Percentiles rank a stretch among this genome's conserved stretches.
Conservation (phyloP, 73 alveolate species). For the Uronychia setigera region DNA sequence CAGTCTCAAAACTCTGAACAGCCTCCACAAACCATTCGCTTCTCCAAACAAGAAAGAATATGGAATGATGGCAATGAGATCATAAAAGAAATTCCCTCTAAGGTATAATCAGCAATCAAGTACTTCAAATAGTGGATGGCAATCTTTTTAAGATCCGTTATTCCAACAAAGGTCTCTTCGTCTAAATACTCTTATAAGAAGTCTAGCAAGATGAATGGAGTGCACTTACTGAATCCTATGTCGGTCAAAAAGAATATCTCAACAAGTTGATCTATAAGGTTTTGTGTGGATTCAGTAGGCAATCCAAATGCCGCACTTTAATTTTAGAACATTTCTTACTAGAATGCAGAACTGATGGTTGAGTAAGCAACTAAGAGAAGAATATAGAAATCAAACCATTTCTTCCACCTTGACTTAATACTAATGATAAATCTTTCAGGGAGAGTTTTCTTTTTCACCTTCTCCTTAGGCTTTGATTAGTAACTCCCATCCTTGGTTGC, state of each 20-base stretch:
- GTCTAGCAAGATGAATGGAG: constrained; percentile 2
- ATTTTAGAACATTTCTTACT: constrained; percentile 12
- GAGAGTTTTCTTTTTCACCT: not conserved
- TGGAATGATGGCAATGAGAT: constrained; percentile 40
- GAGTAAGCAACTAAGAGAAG: constrained; percentile 44
- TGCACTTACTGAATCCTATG: constrained; percentile 30
- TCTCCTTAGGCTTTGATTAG: not conserved
- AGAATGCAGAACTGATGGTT: constrained; percentile 46
- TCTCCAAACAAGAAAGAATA: constrained; percentile 10
- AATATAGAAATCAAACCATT: constrained; percentile 29
- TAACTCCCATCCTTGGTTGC: too few relatives aligned
- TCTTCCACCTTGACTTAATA: constrained; percentile 21
- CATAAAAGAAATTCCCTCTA: constrained; percentile 33
- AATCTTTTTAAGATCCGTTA: constrained; percentile 37
- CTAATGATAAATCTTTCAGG: constrained; percentile 20
- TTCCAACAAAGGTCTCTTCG: constrained; percentile 50
- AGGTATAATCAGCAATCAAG: not conserved
- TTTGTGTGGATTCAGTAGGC: not conserved
- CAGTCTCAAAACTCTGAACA: constrained; percentile 40
- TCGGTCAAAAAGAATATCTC: constrained; percentile 43
- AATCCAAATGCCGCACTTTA: constrained; percentile 66
- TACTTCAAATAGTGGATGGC: constrained; percentile 39
- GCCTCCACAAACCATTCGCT: constrained; percentile 13
- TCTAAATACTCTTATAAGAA: constrained; percentile 36
- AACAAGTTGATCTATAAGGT: constrained; percentile 11